Percentiles rank a stretch among this genome's conserved stretches.
These are phyloP conservation scores for Pythium aristosporum DNA, from an alignment of 352 stramenopile species.

Conservation along the genomic window DNA sequence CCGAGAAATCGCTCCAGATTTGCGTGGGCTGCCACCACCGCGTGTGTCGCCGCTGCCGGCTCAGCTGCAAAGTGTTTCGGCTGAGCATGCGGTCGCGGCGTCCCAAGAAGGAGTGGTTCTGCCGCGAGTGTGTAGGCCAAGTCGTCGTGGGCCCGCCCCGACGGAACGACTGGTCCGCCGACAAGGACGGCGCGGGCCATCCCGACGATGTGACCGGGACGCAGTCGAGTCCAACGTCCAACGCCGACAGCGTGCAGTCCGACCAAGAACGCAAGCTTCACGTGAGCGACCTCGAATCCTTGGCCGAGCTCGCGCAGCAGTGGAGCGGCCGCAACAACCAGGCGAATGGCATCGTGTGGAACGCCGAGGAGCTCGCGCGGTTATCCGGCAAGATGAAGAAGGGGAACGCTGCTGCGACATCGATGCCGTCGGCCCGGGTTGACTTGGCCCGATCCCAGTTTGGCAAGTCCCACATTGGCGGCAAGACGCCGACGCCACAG, in stretches of 20 bases:
- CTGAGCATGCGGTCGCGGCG: conserved; percentile 43
- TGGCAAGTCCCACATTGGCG: too few relatives aligned
- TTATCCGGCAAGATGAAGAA: conserved; percentile 17
- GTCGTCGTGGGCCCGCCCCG: conserved; percentile 33
- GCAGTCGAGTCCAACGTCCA: conserved; percentile 11
- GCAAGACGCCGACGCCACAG: too few relatives aligned
- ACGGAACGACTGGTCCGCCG: conserved; percentile 30
- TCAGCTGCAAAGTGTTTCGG: conserved; percentile 50
- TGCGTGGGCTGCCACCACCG: conserved; percentile 60
- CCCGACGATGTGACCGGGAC: background rate
- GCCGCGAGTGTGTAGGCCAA: conserved; percentile 53
- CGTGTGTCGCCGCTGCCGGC: conserved; percentile 48
- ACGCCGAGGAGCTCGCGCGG: conserved; percentile 26
- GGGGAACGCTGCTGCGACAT: conserved; percentile 11
- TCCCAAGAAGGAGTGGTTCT: conserved; percentile 50
- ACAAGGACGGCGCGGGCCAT: background rate
- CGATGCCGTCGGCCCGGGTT: background rate
- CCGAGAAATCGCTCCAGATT: conserved; percentile 31
- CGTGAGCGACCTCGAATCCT: conserved; percentile 21
- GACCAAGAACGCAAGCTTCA: conserved; percentile 19
- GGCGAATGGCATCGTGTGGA: conserved; percentile 22
- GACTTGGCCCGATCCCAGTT: too few relatives aligned
- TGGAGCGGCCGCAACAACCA: conserved; percentile 22
- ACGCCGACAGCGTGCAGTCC: conserved; percentile 22
- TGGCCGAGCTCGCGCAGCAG: conserved; percentile 24